Evolutionary conservation across 2,329 filamentous ascomycete genomes (phyloP).

Genomic region (Diaporthe amygdali): DNA sequence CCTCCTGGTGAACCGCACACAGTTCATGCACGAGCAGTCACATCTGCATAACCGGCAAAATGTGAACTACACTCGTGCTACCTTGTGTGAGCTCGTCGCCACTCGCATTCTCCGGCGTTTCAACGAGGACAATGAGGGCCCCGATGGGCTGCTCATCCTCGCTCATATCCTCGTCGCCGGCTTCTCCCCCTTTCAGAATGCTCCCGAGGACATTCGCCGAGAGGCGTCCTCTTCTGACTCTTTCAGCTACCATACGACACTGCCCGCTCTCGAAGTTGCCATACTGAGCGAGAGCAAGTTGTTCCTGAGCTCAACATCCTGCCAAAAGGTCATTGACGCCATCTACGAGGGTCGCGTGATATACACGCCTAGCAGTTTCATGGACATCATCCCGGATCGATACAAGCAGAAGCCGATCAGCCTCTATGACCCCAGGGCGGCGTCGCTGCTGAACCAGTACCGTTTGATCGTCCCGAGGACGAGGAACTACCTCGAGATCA

Average conservation of each 20-base stretch:
- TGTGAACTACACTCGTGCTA: conserved; percentile 78
- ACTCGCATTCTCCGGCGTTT: conserved; percentile 79
- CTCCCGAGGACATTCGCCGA: conserved; percentile 68
- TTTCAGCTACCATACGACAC: conserved; percentile 59
- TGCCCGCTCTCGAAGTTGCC: conserved; percentile 82
- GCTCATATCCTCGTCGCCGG: conserved; percentile 82
- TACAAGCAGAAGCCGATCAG: conserved; percentile 86
- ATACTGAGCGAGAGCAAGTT: conserved; percentile 83
- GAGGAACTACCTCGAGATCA: conserved; percentile 74
- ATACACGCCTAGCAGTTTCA: conserved; percentile 81
- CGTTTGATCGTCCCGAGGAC: conserved; percentile 82
- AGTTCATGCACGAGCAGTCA: conserved; percentile 79
- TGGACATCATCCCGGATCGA: conserved; percentile 84
- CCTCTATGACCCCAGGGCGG: conserved; percentile 77
- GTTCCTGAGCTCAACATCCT: conserved; percentile 78
- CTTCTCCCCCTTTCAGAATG: conserved; percentile 86
- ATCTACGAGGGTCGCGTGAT: conserved; percentile 83
- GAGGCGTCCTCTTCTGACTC: conserved; percentile 57
- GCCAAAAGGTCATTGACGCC: conserved; percentile 80
- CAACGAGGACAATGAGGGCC: conserved; percentile 76
- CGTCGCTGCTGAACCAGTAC: conserved; percentile 82
- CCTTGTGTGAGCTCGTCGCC: conserved; percentile 81
- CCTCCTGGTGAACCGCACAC: conserved; percentile 79
- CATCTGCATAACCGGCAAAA: conserved; percentile 80
- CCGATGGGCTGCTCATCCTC: conserved; percentile 73